These are phyloP conservation scores for Herpetomonas samuelpessoai DNA, from an alignment of 208 protist genomes.

Conservation along the genomic window DNA sequence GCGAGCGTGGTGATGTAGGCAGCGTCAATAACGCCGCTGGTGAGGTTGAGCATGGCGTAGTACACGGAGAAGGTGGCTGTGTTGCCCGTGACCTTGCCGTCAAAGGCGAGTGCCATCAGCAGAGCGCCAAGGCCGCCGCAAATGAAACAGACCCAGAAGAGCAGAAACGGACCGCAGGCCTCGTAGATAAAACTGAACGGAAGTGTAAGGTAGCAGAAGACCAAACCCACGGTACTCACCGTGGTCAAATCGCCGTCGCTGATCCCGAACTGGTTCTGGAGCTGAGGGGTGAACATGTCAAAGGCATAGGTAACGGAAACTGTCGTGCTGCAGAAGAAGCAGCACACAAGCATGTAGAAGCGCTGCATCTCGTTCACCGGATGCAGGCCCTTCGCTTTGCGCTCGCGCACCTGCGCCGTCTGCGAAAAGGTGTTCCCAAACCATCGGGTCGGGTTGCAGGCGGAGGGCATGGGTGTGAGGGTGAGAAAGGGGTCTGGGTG, in stretches of 20 bases:
- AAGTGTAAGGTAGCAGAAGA: constrained; percentile 66
- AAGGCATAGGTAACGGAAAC: constrained; percentile 64
- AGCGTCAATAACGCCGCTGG: constrained; percentile 52
- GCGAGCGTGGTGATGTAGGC: constrained; percentile 51
- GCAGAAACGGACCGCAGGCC: constrained; percentile 32
- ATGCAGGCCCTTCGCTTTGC: constrained; percentile 27
- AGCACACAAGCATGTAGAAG: constrained; percentile 48
- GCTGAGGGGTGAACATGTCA: constrained; percentile 57
- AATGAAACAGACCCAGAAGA: constrained; percentile 31
- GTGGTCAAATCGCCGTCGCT: constrained; percentile 61
- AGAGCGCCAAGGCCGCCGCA: constrained; percentile 39
- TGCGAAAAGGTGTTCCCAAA: too few species aligned
- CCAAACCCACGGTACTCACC: constrained; percentile 60
- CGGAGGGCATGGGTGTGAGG: too few species aligned
- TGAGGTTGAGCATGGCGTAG: constrained; percentile 61
- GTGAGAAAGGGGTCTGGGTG: too few species aligned
- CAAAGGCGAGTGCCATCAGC: constrained; percentile 43
- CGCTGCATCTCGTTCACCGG: constrained; percentile 61
- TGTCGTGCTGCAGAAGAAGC: constrained; percentile 62
- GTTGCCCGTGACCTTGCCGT: constrained; percentile 43
- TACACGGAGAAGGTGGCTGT: constrained; percentile 53
- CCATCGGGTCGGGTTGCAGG: too few species aligned
- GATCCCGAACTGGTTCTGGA: constrained; percentile 35
- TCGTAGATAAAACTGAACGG: constrained; percentile 61
- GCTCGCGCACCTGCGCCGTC: constrained; percentile 27